phyloP scores from a whole-genome alignment of 495 filamentous ascomycete genomes.

The Xylaria cubensis region DNA sequence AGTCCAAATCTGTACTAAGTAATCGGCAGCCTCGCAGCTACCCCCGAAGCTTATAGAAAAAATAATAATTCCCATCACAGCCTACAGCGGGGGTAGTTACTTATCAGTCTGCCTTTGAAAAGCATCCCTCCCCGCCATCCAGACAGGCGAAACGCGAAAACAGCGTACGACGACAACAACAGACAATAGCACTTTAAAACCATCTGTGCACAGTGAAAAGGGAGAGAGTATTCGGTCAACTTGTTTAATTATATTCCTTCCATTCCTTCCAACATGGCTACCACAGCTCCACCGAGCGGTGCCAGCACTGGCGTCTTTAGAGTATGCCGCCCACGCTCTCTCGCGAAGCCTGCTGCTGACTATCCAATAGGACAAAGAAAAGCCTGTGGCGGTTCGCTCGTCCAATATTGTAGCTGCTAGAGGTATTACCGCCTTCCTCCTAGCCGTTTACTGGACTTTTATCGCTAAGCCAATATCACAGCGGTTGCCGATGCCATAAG shows the following conservation, averaged over 20 bases:
- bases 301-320: slow-evolving; percentile 70
- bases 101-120: not conserved
- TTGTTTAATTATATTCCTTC: slow-evolving; percentile 21
- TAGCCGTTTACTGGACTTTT: slow-evolving; percentile 2
- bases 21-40: slow-evolving; percentile 40
- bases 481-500: slow-evolving; percentile 97
- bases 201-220: not conserved
- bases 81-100: slow-evolving; percentile 25
- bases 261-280: slow-evolving; percentile 65
- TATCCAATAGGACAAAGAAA: slow-evolving; percentile 85
- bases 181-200: not conserved
- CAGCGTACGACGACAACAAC: not conserved
- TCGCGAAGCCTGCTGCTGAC: slow-evolving; percentile 50
- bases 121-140: slow-evolving; percentile 18
- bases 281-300: slow-evolving; percentile 59
- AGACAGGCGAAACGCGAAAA: not conserved
- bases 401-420: slow-evolving; percentile 96
- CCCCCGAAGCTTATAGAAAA: slow-evolving; percentile 30
- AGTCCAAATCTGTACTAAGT: slow-evolving; percentile 18
- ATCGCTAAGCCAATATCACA: slow-evolving; percentile 41
- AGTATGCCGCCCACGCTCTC: slow-evolving; percentile 55
- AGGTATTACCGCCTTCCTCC: slow-evolving; percentile 61
- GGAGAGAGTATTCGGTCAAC: not conserved
- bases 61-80: slow-evolving; percentile 27
- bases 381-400: slow-evolving; percentile 93